phyloP scores from a whole-genome alignment of 176 grass and related monocot species.

The Dactylis glomerata region DNA sequence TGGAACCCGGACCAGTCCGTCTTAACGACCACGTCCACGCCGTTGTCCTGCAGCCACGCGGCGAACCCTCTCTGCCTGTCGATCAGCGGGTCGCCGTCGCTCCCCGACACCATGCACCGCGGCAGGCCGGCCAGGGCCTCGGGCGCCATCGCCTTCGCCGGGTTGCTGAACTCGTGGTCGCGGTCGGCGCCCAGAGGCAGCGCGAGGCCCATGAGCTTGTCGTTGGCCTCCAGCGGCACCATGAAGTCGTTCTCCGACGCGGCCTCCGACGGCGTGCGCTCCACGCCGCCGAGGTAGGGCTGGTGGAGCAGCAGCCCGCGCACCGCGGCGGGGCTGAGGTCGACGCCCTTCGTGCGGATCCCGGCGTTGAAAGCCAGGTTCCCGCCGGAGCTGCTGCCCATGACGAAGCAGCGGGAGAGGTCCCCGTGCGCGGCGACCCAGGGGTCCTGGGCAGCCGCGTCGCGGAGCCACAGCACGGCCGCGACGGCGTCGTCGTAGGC shows the following conservation, averaged over 20 bases:
- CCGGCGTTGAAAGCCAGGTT: slow-evolving; percentile 67
- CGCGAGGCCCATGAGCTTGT: slow-evolving; percentile 69
- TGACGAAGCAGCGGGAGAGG: slow-evolving; percentile 58
- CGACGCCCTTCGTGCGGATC: slow-evolving; percentile 24
- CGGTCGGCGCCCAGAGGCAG: slow-evolving; percentile 49
- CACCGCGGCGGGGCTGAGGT: slow-evolving; percentile 23
- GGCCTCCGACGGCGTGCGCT: slow-evolving; percentile 60
- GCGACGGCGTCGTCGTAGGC: slow-evolving; percentile 74
- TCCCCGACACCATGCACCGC: slow-evolving; percentile 52
- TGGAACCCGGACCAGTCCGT: slow-evolving; percentile 46
- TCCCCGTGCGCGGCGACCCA: slow-evolving; percentile 57
- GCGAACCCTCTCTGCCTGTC: slow-evolving; percentile 64
- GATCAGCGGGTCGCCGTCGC: slow-evolving; percentile 64
- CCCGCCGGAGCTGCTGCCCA: slow-evolving; percentile 92
- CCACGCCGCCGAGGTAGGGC: slow-evolving; percentile 74
- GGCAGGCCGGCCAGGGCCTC: slow-evolving; percentile 12
- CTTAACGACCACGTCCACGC: slow-evolving; percentile 50
- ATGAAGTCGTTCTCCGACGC: slow-evolving; percentile 54
- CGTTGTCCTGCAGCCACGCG: slow-evolving; percentile 40
- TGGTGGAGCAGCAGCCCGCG: slow-evolving; percentile 65
- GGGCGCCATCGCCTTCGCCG: slow-evolving; percentile 11
- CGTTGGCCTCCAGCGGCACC: slow-evolving; percentile 62
- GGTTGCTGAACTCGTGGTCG: slow-evolving; percentile 81
- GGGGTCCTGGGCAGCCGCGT: slow-evolving; percentile 2
- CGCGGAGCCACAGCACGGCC: slow-evolving; percentile 61